phyloP scores from a whole-genome alignment of 495 filamentous ascomycete species.

The Clavariopsis aquatica region DNA sequence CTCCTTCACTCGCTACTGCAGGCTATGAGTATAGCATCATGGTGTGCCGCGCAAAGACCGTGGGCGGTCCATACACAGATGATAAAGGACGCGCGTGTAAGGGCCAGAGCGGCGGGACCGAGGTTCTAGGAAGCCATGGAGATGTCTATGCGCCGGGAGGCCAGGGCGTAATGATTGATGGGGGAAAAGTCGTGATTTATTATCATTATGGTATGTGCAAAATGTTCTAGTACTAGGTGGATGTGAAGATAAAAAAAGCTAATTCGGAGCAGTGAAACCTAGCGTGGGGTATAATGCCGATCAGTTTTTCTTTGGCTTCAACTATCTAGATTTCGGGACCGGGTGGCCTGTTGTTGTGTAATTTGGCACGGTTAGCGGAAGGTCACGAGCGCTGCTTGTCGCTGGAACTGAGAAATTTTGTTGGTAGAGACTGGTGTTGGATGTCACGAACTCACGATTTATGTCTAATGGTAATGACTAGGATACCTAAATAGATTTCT shows the following conservation, averaged over 20 bases:
- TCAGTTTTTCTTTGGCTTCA: conserved; percentile 28
- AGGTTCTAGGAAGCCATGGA: conserved; percentile 60
- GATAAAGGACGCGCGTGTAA: conserved; percentile 55
- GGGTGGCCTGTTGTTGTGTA: conserved; percentile 25
- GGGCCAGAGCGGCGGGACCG: conserved; percentile 58
- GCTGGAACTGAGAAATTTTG: too few relatives aligned
- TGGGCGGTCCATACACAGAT: conserved; percentile 50
- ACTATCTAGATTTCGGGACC: conserved; percentile 22
- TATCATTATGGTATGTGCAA: conserved; percentile 29
- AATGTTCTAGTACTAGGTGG: neutral
- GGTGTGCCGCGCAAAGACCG: conserved; percentile 56
- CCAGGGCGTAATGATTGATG: conserved; percentile 48
- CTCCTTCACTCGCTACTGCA: conserved; percentile 48
- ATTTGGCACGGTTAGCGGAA: neutral
- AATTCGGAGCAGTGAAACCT: conserved; percentile 10
- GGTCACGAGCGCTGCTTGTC: too few relatives aligned
- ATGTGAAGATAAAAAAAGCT: neutral
- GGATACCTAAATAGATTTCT: too few relatives aligned
- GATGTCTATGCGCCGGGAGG: conserved; percentile 70
- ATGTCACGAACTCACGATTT: too few relatives aligned
- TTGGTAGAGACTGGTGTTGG: too few relatives aligned
- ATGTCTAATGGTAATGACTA: too few relatives aligned
- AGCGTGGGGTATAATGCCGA: conserved; percentile 16
- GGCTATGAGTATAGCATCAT: conserved; percentile 68
- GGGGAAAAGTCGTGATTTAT: conserved; percentile 5